These are phyloP conservation scores for Ascochyta lentis DNA, from an alignment of 2,329 filamentous ascomycete species.

Conservation along the genomic window DNA sequence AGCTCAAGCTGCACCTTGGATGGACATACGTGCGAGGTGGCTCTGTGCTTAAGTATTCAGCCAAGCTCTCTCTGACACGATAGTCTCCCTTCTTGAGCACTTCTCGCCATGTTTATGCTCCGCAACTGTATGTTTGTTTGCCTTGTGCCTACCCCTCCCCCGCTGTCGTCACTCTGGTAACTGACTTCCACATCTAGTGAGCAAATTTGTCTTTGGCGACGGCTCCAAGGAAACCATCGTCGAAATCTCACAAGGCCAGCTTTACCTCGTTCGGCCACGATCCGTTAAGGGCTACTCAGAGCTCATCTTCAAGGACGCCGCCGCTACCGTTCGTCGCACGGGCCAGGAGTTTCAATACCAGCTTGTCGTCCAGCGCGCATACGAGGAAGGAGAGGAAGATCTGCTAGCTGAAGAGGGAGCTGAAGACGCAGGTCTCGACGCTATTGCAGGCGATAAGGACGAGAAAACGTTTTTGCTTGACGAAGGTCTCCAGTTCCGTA, in stretches of 20 bases:
- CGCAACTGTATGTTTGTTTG: slow-evolving; percentile 46
- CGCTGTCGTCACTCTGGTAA: slow-evolving; percentile 26
- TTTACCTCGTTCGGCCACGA: slow-evolving; percentile 93
- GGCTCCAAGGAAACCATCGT: slow-evolving; percentile 90
- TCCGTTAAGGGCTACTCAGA: slow-evolving; percentile 98
- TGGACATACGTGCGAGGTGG: slow-evolving; percentile 13
- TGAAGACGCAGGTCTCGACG: slow-evolving; percentile 78
- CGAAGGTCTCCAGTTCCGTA: slow-evolving; percentile 85
- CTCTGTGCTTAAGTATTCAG: slow-evolving; percentile 17
- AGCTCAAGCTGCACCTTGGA: slow-evolving; percentile 9
- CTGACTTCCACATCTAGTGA: slow-evolving; percentile 63
- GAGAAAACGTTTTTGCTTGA: slow-evolving; percentile 98
- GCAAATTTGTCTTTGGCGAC: slow-evolving; percentile 91
- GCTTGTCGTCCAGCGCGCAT: slow-evolving; percentile 92
- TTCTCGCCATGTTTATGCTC: slow-evolving; percentile 50
- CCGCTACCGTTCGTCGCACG: slow-evolving; percentile 88
- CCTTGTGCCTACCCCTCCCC: slow-evolving; percentile 33
- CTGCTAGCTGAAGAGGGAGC: slow-evolving; percentile 87
- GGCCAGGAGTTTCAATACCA: slow-evolving; percentile 97
- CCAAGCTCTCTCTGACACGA: slow-evolving; percentile 28
- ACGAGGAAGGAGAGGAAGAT: slow-evolving; percentile 96
- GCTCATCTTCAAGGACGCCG: slow-evolving; percentile 97
- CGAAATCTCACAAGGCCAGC: slow-evolving; percentile 92
- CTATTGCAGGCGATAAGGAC: slow-evolving; percentile 82
- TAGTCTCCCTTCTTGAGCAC: slow-evolving; percentile 19